Percentiles rank a stretch among this genome's conserved stretches.
Evolutionary conservation across 345 rosid species (phyloP).

Genomic region (Carallia pectinifolia): DNA sequence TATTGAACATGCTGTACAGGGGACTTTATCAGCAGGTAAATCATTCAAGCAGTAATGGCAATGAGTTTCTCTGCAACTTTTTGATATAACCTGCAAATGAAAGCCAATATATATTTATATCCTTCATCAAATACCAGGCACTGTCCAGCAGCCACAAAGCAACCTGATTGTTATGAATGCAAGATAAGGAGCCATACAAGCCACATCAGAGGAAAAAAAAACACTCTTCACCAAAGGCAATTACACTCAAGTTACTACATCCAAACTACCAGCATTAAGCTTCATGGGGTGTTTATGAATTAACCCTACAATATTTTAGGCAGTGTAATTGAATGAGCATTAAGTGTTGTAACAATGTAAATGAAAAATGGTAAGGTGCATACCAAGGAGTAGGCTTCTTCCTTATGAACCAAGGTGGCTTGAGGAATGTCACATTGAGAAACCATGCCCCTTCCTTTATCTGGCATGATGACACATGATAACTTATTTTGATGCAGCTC

Average conservation of each 20-base stretch:
- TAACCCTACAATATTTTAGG: no score
- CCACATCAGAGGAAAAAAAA: no score
- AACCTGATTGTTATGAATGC: background rate
- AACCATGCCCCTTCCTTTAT: constrained; percentile 79
- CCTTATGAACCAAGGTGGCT: constrained; percentile 64
- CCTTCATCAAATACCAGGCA: background rate
- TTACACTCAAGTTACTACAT: no score
- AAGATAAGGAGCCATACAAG: background rate
- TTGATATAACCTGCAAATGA: constrained; percentile 53
- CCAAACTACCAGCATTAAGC: no score
- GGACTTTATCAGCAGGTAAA: constrained; percentile 66
- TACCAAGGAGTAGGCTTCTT: constrained; percentile 78
- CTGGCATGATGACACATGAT: constrained; percentile 43
- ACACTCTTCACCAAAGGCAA: no score
- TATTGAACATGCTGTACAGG: constrained; percentile 68
- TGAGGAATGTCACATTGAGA: constrained; percentile 60
- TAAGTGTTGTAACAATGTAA: constrained; percentile 1
- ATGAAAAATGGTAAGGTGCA: constrained; percentile 7
- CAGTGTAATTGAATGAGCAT: background rate
- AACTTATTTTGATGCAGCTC: constrained; percentile 42
- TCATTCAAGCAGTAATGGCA: constrained; percentile 87
- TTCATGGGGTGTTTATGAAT: no score
- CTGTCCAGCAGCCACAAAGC: background rate
- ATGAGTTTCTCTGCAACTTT: constrained; percentile 63
- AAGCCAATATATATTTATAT: constrained; percentile 6